Conservation (phyloP, 306 rosid genomes). For the Vigna unguiculata region DNA sequence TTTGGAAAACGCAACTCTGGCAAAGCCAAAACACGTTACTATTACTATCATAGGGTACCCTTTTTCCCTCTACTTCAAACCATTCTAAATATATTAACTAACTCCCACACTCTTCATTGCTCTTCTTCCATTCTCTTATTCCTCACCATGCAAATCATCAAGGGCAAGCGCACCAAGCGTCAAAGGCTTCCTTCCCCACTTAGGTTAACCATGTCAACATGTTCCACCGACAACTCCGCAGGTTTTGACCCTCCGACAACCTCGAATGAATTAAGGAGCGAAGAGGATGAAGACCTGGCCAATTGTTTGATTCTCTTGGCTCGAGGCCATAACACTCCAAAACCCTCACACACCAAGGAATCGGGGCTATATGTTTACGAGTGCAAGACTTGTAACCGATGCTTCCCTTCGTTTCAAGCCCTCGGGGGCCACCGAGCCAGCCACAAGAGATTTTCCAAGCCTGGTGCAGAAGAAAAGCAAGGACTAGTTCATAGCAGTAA, state of each 20-base stretch:
- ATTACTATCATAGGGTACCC: conserved; percentile 20
- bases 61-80: conserved; percentile 41
- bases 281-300: conserved; percentile 76
- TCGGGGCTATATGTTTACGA: conserved; percentile 48
- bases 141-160: conserved; percentile 42
- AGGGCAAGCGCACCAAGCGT: conserved; percentile 86
- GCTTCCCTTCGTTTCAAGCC: conserved; percentile 85
- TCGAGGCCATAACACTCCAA: conserved; percentile 47
- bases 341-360: background rate
- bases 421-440: conserved; percentile 94
- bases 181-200: conserved; percentile 60
- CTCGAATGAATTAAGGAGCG: conserved; percentile 34
- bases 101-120: conserved; percentile 43
- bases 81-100: conserved; percentile 6
- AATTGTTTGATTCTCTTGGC: conserved; percentile 86
- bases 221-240: conserved; percentile 42
- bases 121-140: background rate
- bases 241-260: conserved; percentile 33
- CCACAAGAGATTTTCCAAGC: conserved; percentile 74
- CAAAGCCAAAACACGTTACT: conserved; percentile 56
- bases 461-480: conserved; percentile 39
- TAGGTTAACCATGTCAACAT: conserved; percentile 53
- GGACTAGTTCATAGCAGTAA: conserved; percentile 12
- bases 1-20: conserved; percentile 66
- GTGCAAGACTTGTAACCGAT: conserved; percentile 82